Base-by-base conservation (phyloP, 306 rosid species). In the Pyrus pyrifolia region DNA sequence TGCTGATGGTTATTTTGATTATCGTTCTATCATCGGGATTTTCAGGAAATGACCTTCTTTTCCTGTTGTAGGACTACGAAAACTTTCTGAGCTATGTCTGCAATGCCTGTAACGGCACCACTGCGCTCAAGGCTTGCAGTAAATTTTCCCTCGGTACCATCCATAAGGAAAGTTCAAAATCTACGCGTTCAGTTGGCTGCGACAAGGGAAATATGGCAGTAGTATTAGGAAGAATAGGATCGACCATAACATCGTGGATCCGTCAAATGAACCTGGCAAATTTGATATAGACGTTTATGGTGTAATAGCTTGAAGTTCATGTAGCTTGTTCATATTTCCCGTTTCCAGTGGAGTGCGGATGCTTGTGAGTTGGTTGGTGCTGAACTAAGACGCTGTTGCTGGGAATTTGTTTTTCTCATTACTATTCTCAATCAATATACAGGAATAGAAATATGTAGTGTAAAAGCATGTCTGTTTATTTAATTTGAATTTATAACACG, bases 1-100 rank as follows among this genome's bases (percentile, higher is more conserved):
- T 58, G 7, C 2, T 22, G 68, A 23, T 38, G 76, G 17, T 33
- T 35, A 15, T 11, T 29, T 14, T 23, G 19, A 21, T 57, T 38
- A 4, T 7, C 29, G 11, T 22, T 17, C 4, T 5, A 49, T 35
- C 27, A 45, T 12, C 5, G 15, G 51, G 40, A 72, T 78, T 58
- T 67, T n/a, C 46, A 17, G 51, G 68, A 70, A 51, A 70, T 62
- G 63, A 21, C 60, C 29, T 25, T 68, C 73, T 61, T 76, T 66
- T 71, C n/a, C 19, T 76, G 78, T 66, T 78, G 67, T 79, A 92
- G 99, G 97, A 92, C 75, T 95, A 84, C 46, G 92, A 90, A 63
- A 85, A 89, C 88, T 84, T 90, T 74, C 17, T 90, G 45, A 88
- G 82, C 82, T 89, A 92, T 68, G 46, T 95, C 57, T 95, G 99